Base-by-base conservation (phyloP, 331 rosid species). In the Acacia concinna region DNA sequence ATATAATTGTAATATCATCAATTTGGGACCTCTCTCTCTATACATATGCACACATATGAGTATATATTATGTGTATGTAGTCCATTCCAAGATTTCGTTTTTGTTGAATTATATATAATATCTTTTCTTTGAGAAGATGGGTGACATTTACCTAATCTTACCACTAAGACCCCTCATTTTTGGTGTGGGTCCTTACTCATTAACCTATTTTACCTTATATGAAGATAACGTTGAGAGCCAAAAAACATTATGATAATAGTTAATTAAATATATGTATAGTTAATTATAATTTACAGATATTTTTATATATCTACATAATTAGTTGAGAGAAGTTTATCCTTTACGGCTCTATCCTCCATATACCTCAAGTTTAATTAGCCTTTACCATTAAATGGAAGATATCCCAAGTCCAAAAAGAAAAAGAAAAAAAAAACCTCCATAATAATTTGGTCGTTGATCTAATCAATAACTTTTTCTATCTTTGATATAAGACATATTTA, bases 121-220 rank as follows among this genome's bases (percentile, higher is more conserved):
- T 27, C 64, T n/a, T 9, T 71, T 1, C 30, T 12, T 35, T 15
- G 8, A 17, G 68, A 44, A 32, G 37, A 46, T 18, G 38, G 17
- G 59, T 69, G 32, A 41, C 47, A 71, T 49, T 75, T 60, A 76
- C 85, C 85, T 76, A 76, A 76, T 75, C 66, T 57, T 37, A 4
- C 71, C 76, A 81, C 80, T 20, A 57, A 30, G 20, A 2, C 1
- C 17, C 41, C 6, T 49, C 51, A 17, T 27, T 70, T 44, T 70
- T 44, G 52, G 41, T 38, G 38, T 70, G 41, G 62, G 75, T 76
- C 64, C 23, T 64, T 6, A 25, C 71, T 43, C 20, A 28, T 30
- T 60, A 63, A 44, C 13, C 37, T 40, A 40, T 12, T 31, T 47
- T 13, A n/a, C 6, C 32, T 14, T 18, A 23, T 18, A 23, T 32